A percentile compares a stretch with the other conserved stretches of the same genome.
Evolutionary conservation across 805 yeast genomes (phyloP).

Genomic region (Candida stauntonica): DNA sequence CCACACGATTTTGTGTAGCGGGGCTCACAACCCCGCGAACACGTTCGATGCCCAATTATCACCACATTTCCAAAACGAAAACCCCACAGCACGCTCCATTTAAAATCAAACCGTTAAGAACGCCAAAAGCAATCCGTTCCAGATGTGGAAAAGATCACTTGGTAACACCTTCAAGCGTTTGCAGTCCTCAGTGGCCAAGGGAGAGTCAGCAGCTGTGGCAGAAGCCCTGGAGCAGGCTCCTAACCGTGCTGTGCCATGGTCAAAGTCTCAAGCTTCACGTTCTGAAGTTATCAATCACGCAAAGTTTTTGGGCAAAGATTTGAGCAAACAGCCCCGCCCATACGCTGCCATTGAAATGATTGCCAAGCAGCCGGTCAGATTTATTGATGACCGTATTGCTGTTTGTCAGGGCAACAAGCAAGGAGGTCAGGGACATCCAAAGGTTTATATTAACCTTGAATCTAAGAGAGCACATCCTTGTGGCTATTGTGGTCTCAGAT

Average conservation of each 20-base stretch:
- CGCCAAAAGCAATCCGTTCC: too few species aligned
- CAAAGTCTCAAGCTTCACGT: constrained; percentile 47
- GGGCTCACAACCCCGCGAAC: constrained; percentile 5
- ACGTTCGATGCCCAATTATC: not conserved
- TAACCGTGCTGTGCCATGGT: constrained; percentile 68
- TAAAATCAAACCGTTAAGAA: too few species aligned
- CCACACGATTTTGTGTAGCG: not conserved
- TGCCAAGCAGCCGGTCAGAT: constrained; percentile 66
- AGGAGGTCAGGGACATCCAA: constrained; percentile 77
- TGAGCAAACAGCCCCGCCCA: constrained; percentile 68
- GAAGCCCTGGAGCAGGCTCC: constrained; percentile 58
- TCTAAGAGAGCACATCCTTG: constrained; percentile 68
- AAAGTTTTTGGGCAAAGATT: constrained; percentile 64
- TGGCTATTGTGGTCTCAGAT: constrained; percentile 77
- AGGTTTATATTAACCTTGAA: constrained; percentile 75
- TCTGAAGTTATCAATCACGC: constrained; percentile 18
- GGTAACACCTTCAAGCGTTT: constrained; percentile 3
- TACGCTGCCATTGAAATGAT: constrained; percentile 83
- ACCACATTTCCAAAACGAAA: too few species aligned
- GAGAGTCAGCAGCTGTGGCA: constrained; percentile 8
- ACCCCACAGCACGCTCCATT: too few species aligned
- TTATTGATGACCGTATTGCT: constrained; percentile 56
- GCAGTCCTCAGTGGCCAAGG: constrained; percentile 4
- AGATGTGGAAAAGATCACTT: constrained; percentile 7
- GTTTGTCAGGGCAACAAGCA: constrained; percentile 82